Evolutionary conservation across 176 grass and related monocot species (phyloP), one percentile per base, ranked within the genome.

Genomic region (Oryza glumipatula): DNA sequence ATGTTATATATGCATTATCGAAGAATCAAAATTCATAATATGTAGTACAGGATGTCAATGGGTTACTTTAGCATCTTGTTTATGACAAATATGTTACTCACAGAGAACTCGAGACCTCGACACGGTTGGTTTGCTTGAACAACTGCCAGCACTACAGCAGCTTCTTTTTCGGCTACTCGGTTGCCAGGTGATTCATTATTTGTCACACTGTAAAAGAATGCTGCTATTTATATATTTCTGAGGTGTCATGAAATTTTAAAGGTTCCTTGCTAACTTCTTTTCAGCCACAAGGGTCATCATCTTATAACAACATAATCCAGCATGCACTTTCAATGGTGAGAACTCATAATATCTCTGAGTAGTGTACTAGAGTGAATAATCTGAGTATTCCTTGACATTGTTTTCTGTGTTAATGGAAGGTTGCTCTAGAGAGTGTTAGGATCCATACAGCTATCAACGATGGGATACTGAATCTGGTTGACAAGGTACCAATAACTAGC

Each of bases 271-370:
- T 86, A 11, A 78, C 72, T 7, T 77, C 52, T 65, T 24, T 84
- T 58, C 67, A 98, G 96, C 96, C 96, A 28, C 91, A 94, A 89
- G 93, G 96, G 6, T 92, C 91, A 10, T 90, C 96, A 64, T 90
- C 91, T 61, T 95, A 92, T 81, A 95, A 98, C 75, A 79, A 83
- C 71, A 78, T 95, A 86, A 91, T 98, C 79, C 93, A 98, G 70
- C 91, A 95, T 88, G 96, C 96, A 7, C 88, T 98, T 76, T 89
- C 93, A 81, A 95, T 94, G 96, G 96, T 98, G 48, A 90, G 89
- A 2, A 85, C 33, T 83, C 76, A 71, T 47, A 72, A 35, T 72
- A 82, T 60, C 36, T 80, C 9, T 44, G 3, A 68, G 47, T 17
- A 58, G 4, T 33, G 22, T 5, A 41, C 8, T 73, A 76, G 8